phyloP scores from a whole-genome alignment of 1,284 basidiomycete species.

The Tilletia horrida region DNA sequence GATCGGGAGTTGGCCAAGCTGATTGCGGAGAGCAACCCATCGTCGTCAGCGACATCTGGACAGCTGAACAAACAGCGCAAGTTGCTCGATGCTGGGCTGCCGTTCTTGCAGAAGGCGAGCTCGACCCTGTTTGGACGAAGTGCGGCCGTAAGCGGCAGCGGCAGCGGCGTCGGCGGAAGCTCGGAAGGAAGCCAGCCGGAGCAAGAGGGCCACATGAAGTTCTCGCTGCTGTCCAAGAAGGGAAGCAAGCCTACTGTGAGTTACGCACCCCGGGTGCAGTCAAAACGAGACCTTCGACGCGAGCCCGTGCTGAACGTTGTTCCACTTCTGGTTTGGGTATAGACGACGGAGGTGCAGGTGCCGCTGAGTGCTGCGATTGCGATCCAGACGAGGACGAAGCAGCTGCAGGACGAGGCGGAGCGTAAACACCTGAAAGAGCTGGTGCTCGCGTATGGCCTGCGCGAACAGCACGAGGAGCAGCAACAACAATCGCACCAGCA shows the following conservation, averaged over 20 bases:
- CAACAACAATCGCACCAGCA: background rate
- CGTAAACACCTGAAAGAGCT: slow-evolving; percentile 48
- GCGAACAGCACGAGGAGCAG: slow-evolving; percentile 21
- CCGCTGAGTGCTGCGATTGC: slow-evolving; percentile 45
- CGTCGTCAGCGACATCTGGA: slow-evolving; percentile 57
- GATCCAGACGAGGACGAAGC: slow-evolving; percentile 43
- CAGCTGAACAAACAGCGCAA: slow-evolving; percentile 19
- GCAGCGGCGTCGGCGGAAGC: slow-evolving; percentile 27
- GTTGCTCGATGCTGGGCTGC: slow-evolving; percentile 27
- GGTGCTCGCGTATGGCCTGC: slow-evolving; percentile 57
- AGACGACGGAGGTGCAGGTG: slow-evolving; percentile 42
- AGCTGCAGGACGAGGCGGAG: slow-evolving; percentile 46
- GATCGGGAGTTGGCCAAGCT: slow-evolving; percentile 92
- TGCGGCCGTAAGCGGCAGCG: slow-evolving; percentile 56
- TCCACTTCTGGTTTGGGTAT: slow-evolving; percentile 10
- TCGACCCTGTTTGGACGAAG: slow-evolving; percentile 59
- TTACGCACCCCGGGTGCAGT: background rate
- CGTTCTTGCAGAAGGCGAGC: slow-evolving; percentile 42
- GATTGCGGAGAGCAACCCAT: slow-evolving; percentile 63
- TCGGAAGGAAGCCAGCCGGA: slow-evolving; percentile 47
- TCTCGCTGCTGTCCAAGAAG: slow-evolving; percentile 86
- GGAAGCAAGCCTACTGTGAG: slow-evolving; percentile 86
- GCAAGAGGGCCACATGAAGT: slow-evolving; percentile 69
- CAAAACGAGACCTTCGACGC: background rate
- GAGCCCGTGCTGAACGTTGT: background rate